phyloP scores from a whole-genome alignment of 148 eudicot genomes.

The Rhododendron kiyosumense region DNA sequence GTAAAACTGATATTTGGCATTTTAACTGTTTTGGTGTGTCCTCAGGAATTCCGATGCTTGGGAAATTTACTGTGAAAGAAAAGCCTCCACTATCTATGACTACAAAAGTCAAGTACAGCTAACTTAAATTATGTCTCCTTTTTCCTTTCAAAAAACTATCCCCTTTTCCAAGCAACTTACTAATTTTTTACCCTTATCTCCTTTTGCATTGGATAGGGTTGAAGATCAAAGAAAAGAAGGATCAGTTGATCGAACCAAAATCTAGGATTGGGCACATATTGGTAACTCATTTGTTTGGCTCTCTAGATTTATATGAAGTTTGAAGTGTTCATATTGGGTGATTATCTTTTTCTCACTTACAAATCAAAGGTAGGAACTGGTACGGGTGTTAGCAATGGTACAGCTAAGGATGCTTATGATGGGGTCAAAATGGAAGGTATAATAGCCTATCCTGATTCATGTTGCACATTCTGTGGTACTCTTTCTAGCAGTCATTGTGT shows the following conservation, averaged over 20 bases:
- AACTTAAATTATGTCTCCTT: background rate
- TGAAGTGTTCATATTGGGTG: background rate
- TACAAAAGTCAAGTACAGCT: slow-evolving; percentile 59
- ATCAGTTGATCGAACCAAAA: slow-evolving; percentile 18
- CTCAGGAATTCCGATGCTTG: slow-evolving; percentile 38
- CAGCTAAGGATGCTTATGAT: slow-evolving; percentile 43
- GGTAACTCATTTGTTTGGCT: background rate
- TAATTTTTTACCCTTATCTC: slow-evolving; percentile 11
- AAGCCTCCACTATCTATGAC: slow-evolving; percentile 45
- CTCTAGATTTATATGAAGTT: background rate
- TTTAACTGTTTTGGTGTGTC: background rate
- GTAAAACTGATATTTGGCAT: background rate
- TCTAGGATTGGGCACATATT: slow-evolving; percentile 13
- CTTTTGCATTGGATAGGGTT: slow-evolving; percentile 41
- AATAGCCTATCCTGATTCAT: background rate
- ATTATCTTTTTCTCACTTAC: slow-evolving; percentile 1
- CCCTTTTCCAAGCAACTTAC: background rate
- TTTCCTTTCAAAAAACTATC: background rate
- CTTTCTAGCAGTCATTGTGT: background rate
- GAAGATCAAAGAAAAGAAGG: slow-evolving; percentile 68
- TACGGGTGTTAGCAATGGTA: slow-evolving; percentile 33
- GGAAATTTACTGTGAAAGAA: slow-evolving; percentile 51
- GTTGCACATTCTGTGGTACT: background rate
- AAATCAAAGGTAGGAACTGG: slow-evolving; percentile 37
- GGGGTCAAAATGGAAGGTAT: slow-evolving; percentile 79